Conservation (phyloP, 768 basidiomycete species). For the Mycena olivaceomarginata region DNA sequence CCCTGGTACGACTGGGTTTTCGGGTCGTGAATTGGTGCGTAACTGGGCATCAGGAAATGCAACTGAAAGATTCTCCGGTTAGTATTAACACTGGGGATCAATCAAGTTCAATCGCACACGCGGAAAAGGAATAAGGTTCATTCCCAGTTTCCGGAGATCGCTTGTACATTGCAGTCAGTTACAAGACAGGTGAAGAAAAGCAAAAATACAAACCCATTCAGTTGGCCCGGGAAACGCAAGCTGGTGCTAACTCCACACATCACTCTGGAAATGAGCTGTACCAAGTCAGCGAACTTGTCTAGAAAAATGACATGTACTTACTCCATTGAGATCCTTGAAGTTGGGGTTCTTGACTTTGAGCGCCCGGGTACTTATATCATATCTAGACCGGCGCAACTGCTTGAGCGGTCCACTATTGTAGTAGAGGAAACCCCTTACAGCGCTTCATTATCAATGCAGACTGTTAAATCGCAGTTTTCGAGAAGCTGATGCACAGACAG, state of each 20-base stretch:
- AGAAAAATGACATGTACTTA: slow-evolving; percentile 53
- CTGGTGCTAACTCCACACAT: slow-evolving; percentile 97
- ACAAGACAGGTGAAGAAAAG: not conserved
- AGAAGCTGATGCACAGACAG: slow-evolving; percentile 93
- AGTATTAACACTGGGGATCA: not conserved
- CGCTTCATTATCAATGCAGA: slow-evolving; percentile 93
- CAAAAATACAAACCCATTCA: slow-evolving; percentile 81
- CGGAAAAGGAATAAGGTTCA: slow-evolving; percentile 98
- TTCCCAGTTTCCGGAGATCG: slow-evolving; percentile 91
- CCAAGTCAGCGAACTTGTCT: slow-evolving; percentile 23
- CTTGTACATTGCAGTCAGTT: slow-evolving; percentile 57
- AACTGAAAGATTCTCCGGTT: slow-evolving; percentile 69
- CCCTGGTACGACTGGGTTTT: slow-evolving; percentile 77
- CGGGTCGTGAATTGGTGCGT: slow-evolving; percentile 90
- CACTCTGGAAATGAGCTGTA: slow-evolving; percentile 86
- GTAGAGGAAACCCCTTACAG: slow-evolving; percentile 66
- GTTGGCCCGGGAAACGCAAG: slow-evolving; percentile 94
- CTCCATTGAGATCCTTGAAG: slow-evolving; percentile 83
- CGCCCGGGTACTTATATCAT: slow-evolving; percentile 80
- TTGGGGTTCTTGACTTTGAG: slow-evolving; percentile 79
- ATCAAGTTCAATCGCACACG: slow-evolving; percentile 71
- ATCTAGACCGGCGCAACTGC: slow-evolving; percentile 62
- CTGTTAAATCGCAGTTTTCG: slow-evolving; percentile 89
- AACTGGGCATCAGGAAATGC: slow-evolving; percentile 97
- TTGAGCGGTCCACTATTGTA: slow-evolving; percentile 4